Evolutionary conservation across 1,139 yeast species (phyloP), one percentile per base, ranked within the genome.

Genomic region (Candida pseudocylindracea): DNA sequence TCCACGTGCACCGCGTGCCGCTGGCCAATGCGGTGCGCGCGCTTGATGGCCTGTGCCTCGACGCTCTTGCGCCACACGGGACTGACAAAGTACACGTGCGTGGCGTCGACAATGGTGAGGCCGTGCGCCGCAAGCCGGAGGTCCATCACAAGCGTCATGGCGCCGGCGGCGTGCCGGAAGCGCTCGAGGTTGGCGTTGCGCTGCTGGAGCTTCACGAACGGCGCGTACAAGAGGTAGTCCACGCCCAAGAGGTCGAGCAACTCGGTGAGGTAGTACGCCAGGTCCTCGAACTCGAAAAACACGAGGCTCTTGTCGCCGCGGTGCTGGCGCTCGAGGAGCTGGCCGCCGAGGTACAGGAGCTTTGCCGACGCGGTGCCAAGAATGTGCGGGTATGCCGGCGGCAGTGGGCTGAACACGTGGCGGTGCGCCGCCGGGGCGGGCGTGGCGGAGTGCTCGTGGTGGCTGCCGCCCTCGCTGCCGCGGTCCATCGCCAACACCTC

Each of bases 11-110:
- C 73, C 11, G 64, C 63, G 2, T 55, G 51, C 1, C 57, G 54
- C 41, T 72, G 81, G 0, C 81, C 81, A 43, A 72, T 72, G 46
- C 81, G 60, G 47, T 72, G 81, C 0, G 80, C 74, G 53, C 81
- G 63, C 41, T 72, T 72, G 33, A 72, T 70, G 0, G 80, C 80
- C 41, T 72, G 81, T 0, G 80, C 80, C 43, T 72, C 81, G 8
- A 69, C 56, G 0, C 76, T 63, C 36, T 70, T 58, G 40, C 62
- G 67, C 81, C 83, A 74, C 2, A 73, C 72, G 0, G 83, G 83
- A 39, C 63, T 71, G 10, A 72, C 55, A 41, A 74, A 72, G 41
- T 70, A 73, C 3, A 73, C 78, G 34, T 69, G 57, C 0, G 80
- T 69, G 2, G 83, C 83, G 1, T 72, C 60, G 15, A 70, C 65